A percentile compares a stretch with the other conserved stretches of the same genome.
Evolutionary conservation across 23 red algal genomes (phyloP).

Genomic region (Gracilaria domingensis): DNA sequence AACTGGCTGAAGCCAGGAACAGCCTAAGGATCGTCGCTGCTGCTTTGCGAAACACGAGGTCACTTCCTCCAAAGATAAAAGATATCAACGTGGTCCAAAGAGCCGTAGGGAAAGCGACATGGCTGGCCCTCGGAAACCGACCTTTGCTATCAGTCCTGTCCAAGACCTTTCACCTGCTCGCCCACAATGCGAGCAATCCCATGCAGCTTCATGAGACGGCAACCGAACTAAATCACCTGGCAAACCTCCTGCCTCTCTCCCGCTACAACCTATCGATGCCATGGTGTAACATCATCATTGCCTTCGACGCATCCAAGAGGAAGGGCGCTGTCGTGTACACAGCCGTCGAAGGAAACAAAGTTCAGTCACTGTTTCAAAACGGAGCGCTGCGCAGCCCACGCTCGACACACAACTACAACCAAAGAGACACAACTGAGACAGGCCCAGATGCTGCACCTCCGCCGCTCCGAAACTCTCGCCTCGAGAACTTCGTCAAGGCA

Average conservation of each 20-base stretch:
- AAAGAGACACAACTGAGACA: no score
- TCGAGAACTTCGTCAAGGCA: neutral
- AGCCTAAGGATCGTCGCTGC: neutral
- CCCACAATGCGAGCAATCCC: neutral
- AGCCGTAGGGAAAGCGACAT: neutral
- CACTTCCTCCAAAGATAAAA: neutral
- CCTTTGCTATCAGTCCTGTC: constrained; percentile 11
- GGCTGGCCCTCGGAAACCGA: neutral
- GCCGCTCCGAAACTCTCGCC: neutral
- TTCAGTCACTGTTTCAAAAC: neutral
- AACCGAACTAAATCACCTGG: neutral
- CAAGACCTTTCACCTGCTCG: neutral
- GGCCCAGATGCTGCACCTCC: neutral
- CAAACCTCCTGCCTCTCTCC: constrained; percentile 2
- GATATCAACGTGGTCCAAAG: neutral
- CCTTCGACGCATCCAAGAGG: neutral
- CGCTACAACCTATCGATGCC: neutral
- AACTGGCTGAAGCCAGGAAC: neutral
- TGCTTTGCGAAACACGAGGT: neutral
- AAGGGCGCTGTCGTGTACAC: constrained; percentile 7
- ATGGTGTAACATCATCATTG: neutral
- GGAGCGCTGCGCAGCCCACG: no score
- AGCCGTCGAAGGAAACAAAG: neutral
- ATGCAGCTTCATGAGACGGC: neutral
- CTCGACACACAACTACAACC: no score